Base-by-base conservation (phyloP, 257 asterid species). In the Echites panduratus region DNA sequence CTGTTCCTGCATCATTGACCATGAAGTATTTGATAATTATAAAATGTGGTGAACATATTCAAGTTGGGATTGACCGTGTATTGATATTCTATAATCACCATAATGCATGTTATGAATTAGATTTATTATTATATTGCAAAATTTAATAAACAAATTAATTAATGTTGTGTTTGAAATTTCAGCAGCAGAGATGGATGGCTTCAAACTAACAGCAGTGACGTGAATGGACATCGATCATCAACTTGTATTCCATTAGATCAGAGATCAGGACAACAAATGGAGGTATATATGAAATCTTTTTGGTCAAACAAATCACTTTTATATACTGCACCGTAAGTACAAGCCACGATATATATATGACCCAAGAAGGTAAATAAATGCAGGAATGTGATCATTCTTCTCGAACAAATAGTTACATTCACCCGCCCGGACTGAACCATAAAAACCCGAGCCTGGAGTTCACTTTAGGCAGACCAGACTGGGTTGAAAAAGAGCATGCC, bases 141-240 rank as follows among this genome's bases (percentile, higher is more conserved):
- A n/a, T n/a, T n/a, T n/a, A n/a, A n/a, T n/a, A n/a, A n/a, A n/a
- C n/a, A n/a, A n/a, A n/a, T n/a, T n/a, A n/a, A n/a, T n/a, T n/a
- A n/a, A n/a, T n/a, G n/a, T n/a, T n/a, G n/a, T n/a, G n/a, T 45
- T 77, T 73, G 70, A 76, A 52, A 70, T 76, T 71, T 61, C 75
- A 87, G 97, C 75, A 78, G 87, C 79, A 80, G 95, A 80, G 96
- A 91, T 72, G 88, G 83, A 20, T 89, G 96, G 97, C 53, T 83
- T 65, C 96, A 88, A 70, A 73, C 78, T 57, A 86, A 79, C 67
- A 77, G 81, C 5, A 80, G 79, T 47, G 96, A 89, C 47, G 67
- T 83, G 58, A 88, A 81, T 58, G 80, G 79, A 73, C 85, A 81
- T 66, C 76, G 83, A 73, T 80, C 88, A 71, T 81, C 88, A 10